Evolutionary conservation across 1,284 basidiomycete genomes (phyloP).

Genomic region (Acaromyces ingoldii): DNA sequence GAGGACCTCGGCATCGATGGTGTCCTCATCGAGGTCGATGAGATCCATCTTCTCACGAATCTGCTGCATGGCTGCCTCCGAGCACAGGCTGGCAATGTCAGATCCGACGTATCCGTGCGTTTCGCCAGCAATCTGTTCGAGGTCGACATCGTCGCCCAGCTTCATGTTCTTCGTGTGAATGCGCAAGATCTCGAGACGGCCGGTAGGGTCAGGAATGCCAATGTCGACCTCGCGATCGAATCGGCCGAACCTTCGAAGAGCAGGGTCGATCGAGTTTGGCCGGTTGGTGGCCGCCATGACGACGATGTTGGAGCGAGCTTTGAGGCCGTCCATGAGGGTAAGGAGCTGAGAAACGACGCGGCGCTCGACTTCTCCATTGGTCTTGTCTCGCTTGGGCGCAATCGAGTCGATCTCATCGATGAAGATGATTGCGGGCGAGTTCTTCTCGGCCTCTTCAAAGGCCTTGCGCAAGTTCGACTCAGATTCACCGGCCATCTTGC

Average conservation of each 20-base stretch:
- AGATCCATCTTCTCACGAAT: constrained; percentile 97
- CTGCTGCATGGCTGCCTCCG: constrained; percentile 97
- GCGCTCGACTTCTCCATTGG: constrained; percentile 97
- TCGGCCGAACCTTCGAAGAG: constrained; percentile 93
- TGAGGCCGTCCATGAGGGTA: constrained; percentile 97
- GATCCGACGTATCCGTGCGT: constrained; percentile 99
- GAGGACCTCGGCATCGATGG: constrained; percentile 92
- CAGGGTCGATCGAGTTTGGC: constrained; percentile 98
- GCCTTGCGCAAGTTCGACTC: constrained; percentile 96
- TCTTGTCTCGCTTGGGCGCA: constrained; percentile 99
- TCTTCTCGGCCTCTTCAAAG: constrained; percentile 99
- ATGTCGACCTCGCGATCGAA: constrained; percentile 99
- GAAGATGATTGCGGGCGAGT: constrained; percentile 99
- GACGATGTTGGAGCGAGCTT: constrained; percentile 96
- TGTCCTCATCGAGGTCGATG: constrained; percentile 73
- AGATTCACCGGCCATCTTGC: constrained; percentile 97
- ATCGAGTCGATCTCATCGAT: constrained; percentile 99
- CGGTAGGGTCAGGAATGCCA: constrained; percentile 96
- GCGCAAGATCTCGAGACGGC: constrained; percentile 93
- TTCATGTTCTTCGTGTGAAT: constrained; percentile 99
- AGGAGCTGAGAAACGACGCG: constrained; percentile 96
- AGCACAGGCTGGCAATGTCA: constrained; percentile 91
- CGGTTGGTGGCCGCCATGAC: constrained; percentile 99
- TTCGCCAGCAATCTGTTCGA: constrained; percentile 94
- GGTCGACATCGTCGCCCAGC: constrained; percentile 91